Percentiles rank a stretch among this genome's conserved stretches.
phyloP scores from a whole-genome alignment of 805 yeast species.

The Candida montana region DNA sequence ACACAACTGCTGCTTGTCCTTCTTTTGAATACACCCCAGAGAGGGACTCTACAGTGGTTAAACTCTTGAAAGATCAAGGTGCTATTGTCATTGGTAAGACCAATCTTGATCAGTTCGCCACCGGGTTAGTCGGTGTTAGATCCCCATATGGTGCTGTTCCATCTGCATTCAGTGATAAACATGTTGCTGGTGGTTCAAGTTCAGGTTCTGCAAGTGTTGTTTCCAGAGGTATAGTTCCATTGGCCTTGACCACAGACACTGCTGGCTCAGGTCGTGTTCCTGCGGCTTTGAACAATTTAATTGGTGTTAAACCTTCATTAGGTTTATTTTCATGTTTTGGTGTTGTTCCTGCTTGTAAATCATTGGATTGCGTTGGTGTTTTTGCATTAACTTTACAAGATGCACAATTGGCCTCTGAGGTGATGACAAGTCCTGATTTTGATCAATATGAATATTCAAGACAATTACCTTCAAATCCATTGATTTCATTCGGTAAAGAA shows the following conservation, averaged over 20 bases:
- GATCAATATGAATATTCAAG: slow-evolving; percentile 77
- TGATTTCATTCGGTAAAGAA: slow-evolving; percentile 48
- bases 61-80: slow-evolving; percentile 75
- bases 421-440: slow-evolving; percentile 68
- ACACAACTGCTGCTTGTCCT: slow-evolving; percentile 96
- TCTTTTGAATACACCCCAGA: slow-evolving; percentile 65
- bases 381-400: slow-evolving; percentile 74
- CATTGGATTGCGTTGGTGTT: slow-evolving; percentile 87
- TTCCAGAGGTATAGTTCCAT: slow-evolving; percentile 83
- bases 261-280: slow-evolving; percentile 99
- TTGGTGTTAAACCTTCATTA: slow-evolving; percentile 89
- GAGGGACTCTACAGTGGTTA: slow-evolving; percentile 71
- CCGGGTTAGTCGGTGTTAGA: slow-evolving; percentile 93
- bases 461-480: slow-evolving; percentile 61
- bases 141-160: slow-evolving; percentile 92
- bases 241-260: slow-evolving; percentile 92
- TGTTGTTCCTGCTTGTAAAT: slow-evolving; percentile 96
- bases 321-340: slow-evolving; percentile 86
- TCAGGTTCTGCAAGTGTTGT: slow-evolving; percentile 95
- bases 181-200: slow-evolving; percentile 93
- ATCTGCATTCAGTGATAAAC: slow-evolving; percentile 66
- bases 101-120: slow-evolving; percentile 94
- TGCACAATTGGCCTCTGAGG: slow-evolving; percentile 70
- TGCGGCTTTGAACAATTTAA: slow-evolving; percentile 85
- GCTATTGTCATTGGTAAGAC: slow-evolving; percentile 94